Evolutionary conservation across 164 flowering plant species (phyloP), one percentile per base, ranked within the genome.

Genomic region (Houttuynia cordata): DNA sequence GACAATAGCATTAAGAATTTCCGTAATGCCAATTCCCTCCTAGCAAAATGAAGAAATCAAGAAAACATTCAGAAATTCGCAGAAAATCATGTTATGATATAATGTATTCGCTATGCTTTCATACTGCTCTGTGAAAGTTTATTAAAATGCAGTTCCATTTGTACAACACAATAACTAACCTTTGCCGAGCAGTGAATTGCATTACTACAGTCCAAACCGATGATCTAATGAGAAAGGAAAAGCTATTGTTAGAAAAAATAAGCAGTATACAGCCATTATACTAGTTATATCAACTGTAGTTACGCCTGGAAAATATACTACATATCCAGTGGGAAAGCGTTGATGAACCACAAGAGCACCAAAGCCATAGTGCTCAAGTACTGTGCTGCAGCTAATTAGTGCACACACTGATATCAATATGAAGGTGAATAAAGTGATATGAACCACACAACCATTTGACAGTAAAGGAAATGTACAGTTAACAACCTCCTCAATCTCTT

Each of bases 401-500:
- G 49, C 49, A 45, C 49, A 45, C 49, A 45, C 0, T 45, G 17
- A 45, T 45, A 17, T 45, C 37, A 45, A 17, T 45, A 45, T 45
- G 8, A 3, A 45, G 17, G 49, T 45, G 17, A 45, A 45, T 8
- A 3, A 45, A 30, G 2, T 30, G 37, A 30, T 30, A 4, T 45
- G 14, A 14, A 45, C 49, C 49, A 45, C 14, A 45, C 45, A n/a
- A 39, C 53, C 18, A 64, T 50, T n/a, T 24, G 20, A 40, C 54
- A 51, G 19, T 61, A 59, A 58, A 20, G 24, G 21, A 34, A 23
- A 41, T 10, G 60, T 51, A 19, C 21, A 18, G 40, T 60, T 56
- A 79, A 84, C 66, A 77, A 88, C 97, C 97, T 93, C 98, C 83
- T 93, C 98, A 71, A 93, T 88, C 74, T 93, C 98, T 70, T 74